Conservation (phyloP, 2,329 filamentous ascomycete genomes). For the Lecanicillium sp. region DNA sequence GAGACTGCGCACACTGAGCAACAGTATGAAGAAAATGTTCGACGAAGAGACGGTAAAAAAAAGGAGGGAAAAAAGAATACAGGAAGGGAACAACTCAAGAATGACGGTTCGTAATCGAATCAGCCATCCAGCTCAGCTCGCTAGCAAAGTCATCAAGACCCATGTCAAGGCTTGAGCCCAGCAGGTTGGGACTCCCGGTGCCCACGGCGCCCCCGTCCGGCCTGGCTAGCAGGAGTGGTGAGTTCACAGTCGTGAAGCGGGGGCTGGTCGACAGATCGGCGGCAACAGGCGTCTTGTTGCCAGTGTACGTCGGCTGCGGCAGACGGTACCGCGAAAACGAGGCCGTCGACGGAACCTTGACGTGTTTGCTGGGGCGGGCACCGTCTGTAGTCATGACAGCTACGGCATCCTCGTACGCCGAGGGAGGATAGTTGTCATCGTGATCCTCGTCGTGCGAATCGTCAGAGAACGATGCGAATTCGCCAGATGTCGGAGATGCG, state of each 20-base stretch:
- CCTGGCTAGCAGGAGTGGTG: constrained; percentile 22
- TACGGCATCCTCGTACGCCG: too few species aligned
- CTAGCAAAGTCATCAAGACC: constrained; percentile 35
- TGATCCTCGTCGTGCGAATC: constrained; percentile 3
- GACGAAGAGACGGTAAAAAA: neutral
- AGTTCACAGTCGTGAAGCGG: constrained; percentile 19
- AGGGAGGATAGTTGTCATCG: neutral
- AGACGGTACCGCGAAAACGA: constrained; percentile 8
- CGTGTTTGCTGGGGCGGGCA: neutral
- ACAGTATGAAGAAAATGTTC: neutral
- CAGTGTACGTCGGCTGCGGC: neutral
- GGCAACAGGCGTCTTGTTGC: neutral
- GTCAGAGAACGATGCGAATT: neutral
- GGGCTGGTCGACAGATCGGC: neutral
- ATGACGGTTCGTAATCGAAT: constrained; percentile 29
- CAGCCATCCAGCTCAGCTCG: constrained; percentile 49
- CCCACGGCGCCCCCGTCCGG: constrained; percentile 15
- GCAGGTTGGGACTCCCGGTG: neutral
- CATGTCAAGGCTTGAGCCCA: constrained; percentile 29
- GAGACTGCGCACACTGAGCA: neutral
- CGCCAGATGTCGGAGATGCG: neutral
- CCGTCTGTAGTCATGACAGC: too few species aligned
- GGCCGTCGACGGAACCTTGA: neutral
- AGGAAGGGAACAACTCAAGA: neutral
- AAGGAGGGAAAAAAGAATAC: neutral